Conservation (phyloP, 371 early-diverging fungal species). For the Mortierella sp. region DNA sequence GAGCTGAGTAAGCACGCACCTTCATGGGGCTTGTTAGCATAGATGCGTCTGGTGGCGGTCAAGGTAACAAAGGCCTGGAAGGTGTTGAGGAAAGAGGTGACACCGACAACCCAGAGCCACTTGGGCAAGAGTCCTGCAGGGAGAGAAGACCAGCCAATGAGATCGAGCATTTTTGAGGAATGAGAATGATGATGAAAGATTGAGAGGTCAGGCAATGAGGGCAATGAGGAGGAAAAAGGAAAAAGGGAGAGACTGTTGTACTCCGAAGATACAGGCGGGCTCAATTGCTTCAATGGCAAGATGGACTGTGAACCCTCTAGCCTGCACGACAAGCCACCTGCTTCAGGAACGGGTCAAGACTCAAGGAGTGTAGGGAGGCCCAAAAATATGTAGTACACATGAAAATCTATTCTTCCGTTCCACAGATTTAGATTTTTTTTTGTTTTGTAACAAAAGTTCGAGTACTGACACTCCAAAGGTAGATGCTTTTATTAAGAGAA, state of each 20-base stretch:
- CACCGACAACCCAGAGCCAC: constrained; percentile 78
- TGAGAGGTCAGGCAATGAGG: constrained; percentile 2
- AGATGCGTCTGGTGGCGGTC: constrained; percentile 78
- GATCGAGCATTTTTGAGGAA: constrained; percentile 48
- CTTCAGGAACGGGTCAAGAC: too few relatives aligned
- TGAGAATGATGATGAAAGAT: neutral
- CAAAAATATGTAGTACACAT: too few relatives aligned
- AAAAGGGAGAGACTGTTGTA: too few relatives aligned
- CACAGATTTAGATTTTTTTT: too few relatives aligned
- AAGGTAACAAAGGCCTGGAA: constrained; percentile 78
- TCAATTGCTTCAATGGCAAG: neutral
- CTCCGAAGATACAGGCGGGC: too few relatives aligned
- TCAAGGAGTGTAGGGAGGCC: too few relatives aligned
- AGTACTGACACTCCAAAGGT: too few relatives aligned
- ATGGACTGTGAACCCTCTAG: too few relatives aligned
- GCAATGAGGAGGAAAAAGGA: constrained; percentile 5
- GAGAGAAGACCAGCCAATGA: constrained; percentile 59
- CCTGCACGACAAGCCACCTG: too few relatives aligned
- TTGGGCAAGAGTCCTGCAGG: constrained; percentile 76
- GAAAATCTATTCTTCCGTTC: too few relatives aligned
- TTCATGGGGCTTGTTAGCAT: constrained; percentile 70
- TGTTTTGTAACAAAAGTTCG: too few relatives aligned
- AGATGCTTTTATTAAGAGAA: too few relatives aligned
- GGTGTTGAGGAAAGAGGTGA: constrained; percentile 80
- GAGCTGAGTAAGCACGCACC: constrained; percentile 51